Evolutionary conservation across 2,329 filamentous ascomycete genomes (phyloP).

Genomic region (Beauveria brongniartii): DNA sequence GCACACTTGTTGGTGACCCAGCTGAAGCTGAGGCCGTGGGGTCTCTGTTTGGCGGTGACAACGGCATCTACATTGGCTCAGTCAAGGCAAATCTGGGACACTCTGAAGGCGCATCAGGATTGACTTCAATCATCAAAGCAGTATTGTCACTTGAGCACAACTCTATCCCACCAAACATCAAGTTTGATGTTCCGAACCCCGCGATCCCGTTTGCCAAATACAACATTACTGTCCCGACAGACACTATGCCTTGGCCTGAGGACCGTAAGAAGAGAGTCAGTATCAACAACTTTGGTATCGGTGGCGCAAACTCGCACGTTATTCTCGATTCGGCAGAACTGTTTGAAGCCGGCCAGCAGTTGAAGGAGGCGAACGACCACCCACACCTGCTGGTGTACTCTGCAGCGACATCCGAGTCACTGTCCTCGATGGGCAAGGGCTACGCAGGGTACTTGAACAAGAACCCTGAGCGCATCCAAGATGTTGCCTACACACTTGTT

Average conservation of each 20-base stretch:
- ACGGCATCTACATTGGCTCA: conserved; percentile 22
- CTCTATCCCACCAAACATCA: conserved; percentile 14
- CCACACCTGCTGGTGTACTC: not conserved
- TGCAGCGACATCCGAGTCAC: not conserved
- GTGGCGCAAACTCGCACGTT: conserved; percentile 16
- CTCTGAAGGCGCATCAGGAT: conserved; percentile 26
- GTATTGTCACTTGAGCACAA: conserved; percentile 17
- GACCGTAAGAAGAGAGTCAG: conserved; percentile 8
- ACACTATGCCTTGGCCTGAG: not conserved
- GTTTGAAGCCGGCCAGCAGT: conserved; percentile 1
- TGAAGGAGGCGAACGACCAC: not conserved
- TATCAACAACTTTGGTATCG: conserved; percentile 18
- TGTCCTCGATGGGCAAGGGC: not conserved
- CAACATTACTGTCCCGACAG: not conserved
- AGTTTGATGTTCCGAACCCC: conserved; percentile 13
- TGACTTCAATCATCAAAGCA: conserved; percentile 24
- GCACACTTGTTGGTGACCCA: conserved; percentile 35
- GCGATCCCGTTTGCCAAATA: conserved; percentile 12
- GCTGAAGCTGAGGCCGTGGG: conserved; percentile 30
- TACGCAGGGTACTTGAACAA: not conserved
- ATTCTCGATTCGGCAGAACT: conserved; percentile 12
- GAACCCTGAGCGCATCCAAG: not conserved
- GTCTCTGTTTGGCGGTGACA: conserved; percentile 20
- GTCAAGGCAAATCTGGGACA: conserved; percentile 34
- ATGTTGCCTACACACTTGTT: not conserved